Base-by-base conservation (phyloP, 495 filamentous ascomycete genomes). In the Aspergillus leporis region DNA sequence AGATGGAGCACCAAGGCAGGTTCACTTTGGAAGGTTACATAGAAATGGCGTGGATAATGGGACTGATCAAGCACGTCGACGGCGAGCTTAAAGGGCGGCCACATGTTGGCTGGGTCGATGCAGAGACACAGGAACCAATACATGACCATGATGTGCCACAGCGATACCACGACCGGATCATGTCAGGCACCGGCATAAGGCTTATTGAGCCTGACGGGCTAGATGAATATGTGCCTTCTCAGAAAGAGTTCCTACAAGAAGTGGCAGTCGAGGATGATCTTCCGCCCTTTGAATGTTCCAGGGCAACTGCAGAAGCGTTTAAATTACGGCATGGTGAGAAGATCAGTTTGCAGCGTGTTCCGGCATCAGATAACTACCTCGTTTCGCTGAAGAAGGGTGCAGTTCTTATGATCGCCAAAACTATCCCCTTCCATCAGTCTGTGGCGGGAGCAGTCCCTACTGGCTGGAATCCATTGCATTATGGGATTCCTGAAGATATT, bases 1-100 rank as follows among this genome's bases (percentile, higher is more conserved):
- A 99, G 75, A 99, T 99, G 91, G 94, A 99, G 74, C 90, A 93
- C 9, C 85, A 91, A 60, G 94, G 95, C 58, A 80, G 93, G 62
- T 98, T 99, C 80, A 97, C 93, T n/a, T 84, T 99, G 19, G 94
- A 99, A 73, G 94, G 94, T 18, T 98, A 94, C 70, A 87, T 98
- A 57, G 94, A 99, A 74, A 98, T 99, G 95, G 91, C 95, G 22
- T 99, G 94, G 94, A 90, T 99, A 64, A 99, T 98, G 94, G 95
- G 95, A 58, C 85, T 98, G 54, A 98, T 99, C 77, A 95, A 89
- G 78, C 94, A 99, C 73, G 89, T 96, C 77, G 96, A 98, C 63
- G 94, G 93, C 14, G 89, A 91, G 4, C 85, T 97, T 69, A 96
- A 97, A 76, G 95, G 95, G 66, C 87, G 95, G 78, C 86, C 87